Percentiles rank a stretch among this genome's conserved stretches.
phyloP scores from a whole-genome alignment of 768 basidiomycete species.

The Boletellus emodensis region DNA sequence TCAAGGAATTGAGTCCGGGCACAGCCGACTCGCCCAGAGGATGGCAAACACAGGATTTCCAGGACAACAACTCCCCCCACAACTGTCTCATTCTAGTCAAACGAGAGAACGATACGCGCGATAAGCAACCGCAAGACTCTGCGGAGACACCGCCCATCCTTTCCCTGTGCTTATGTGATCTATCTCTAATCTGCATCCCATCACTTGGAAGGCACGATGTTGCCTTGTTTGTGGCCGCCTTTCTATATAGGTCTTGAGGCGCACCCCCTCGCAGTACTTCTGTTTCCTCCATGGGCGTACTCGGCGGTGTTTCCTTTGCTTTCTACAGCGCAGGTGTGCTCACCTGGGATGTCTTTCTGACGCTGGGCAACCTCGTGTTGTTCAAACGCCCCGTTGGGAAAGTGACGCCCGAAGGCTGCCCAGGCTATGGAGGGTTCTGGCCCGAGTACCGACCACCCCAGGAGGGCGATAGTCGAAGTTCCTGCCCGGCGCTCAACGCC shows the following conservation, averaged over 20 bases:
- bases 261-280: constrained; percentile 23
- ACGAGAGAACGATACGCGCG: too few species aligned
- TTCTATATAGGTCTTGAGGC: not conserved
- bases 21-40: too few species aligned
- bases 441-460: constrained; percentile 58
- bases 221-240: too few species aligned
- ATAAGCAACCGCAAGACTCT: too few species aligned
- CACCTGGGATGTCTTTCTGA: constrained; percentile 18
- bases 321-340: constrained; percentile 10
- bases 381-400: constrained; percentile 38
- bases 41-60: too few species aligned
- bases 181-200: too few species aligned
- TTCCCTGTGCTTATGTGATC: too few species aligned
- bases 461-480: constrained; percentile 64
- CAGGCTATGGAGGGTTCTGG: constrained; percentile 63
- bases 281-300: constrained; percentile 9
- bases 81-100: too few species aligned
- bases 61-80: too few species aligned
- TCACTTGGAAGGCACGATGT: too few species aligned
- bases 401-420: constrained; percentile 52
- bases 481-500: constrained; percentile 74
- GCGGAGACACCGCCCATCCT: too few species aligned
- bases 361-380: constrained; percentile 17
- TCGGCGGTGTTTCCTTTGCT: constrained; percentile 6
- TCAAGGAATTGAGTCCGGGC: too few species aligned